Percentiles rank a stretch among this genome's conserved stretches.
These are phyloP conservation scores for Kluyveromyces sp. DNA, from an alignment of 1,139 yeast genomes.

Conservation along the genomic window DNA sequence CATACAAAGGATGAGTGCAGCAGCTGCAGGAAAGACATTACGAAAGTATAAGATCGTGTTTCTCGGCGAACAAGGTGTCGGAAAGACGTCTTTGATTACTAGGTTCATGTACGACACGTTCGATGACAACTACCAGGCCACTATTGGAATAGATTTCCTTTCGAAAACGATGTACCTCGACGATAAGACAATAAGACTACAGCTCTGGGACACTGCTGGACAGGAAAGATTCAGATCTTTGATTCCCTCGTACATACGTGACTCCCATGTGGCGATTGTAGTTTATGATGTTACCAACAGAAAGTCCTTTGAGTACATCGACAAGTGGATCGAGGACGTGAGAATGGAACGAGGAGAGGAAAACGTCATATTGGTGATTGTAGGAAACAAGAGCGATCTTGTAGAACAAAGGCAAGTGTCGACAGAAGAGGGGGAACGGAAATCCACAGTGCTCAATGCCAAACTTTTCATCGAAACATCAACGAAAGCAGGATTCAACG, in stretches of 20 bases:
- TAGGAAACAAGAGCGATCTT: slow-evolving; percentile 77
- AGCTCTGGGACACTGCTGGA: slow-evolving; percentile 99
- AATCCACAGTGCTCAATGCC: slow-evolving; percentile 72
- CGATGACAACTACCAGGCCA: slow-evolving; percentile 88
- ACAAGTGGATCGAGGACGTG: slow-evolving; percentile 81
- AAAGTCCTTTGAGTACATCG: slow-evolving; percentile 69
- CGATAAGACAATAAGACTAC: slow-evolving; percentile 63
- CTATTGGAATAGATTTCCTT: slow-evolving; percentile 92
- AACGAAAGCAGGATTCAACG: slow-evolving; percentile 92
- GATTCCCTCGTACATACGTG: slow-evolving; percentile 91
- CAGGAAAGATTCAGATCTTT: slow-evolving; percentile 93
- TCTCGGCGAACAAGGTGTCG: slow-evolving; percentile 96
- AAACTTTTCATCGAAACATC: slow-evolving; percentile 85
- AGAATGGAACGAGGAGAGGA: slow-evolving; percentile 63
- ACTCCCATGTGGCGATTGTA: slow-evolving; percentile 93
- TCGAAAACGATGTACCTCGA: slow-evolving; percentile 80
- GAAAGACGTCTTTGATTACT: slow-evolving; percentile 90
- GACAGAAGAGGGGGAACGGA: slow-evolving; percentile 69
- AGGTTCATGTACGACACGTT: slow-evolving; percentile 98
- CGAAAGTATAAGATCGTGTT: slow-evolving; percentile 86
- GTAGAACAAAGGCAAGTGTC: slow-evolving; percentile 67
- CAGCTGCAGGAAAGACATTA: slow-evolving; percentile 32
- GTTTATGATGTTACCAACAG: slow-evolving; percentile 89
- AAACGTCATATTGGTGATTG: slow-evolving; percentile 64
- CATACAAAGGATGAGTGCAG: slow-evolving; percentile 15